phyloP scores from a whole-genome alignment of 2,329 filamentous ascomycete species.

The Alternaria rosae region DNA sequence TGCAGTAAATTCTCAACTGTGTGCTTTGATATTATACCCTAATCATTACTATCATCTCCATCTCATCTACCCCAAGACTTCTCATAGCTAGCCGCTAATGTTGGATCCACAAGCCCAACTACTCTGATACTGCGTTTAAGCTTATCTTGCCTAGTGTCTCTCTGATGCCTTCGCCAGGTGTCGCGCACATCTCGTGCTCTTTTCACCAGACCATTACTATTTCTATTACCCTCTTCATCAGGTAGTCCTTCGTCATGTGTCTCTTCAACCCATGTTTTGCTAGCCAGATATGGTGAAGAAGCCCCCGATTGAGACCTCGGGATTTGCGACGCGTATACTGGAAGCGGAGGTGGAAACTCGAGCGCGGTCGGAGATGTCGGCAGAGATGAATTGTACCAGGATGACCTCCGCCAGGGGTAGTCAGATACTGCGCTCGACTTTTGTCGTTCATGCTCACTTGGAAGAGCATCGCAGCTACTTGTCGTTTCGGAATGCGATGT shows the following conservation, averaged over 20 bases:
- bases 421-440: constrained; percentile 7
- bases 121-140: constrained; percentile 44
- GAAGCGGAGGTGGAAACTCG: constrained; percentile 18
- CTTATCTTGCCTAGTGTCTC: constrained; percentile 33
- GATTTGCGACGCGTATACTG: not conserved
- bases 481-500: constrained; percentile 8
- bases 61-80: constrained; percentile 4
- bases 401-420: constrained; percentile 15
- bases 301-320: not conserved
- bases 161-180: constrained; percentile 28
- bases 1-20: too few relatives aligned
- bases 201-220: constrained; percentile 25
- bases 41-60: not conserved
- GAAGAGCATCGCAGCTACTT: constrained; percentile 7
- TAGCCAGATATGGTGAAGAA: not conserved
- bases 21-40: constrained; percentile 13
- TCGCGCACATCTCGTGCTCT: constrained; percentile 35
- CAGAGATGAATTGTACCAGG: constrained; percentile 18
- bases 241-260: not conserved
- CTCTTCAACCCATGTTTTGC: constrained; percentile 1
- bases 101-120: constrained; percentile 39
- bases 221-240: constrained; percentile 6
- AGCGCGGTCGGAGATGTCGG: constrained; percentile 16
- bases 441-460: constrained; percentile 3
- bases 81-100: constrained; percentile 24